A percentile compares a stretch with the other conserved stretches of the same genome.
Evolutionary conservation across 768 basidiomycete species (phyloP).

Genomic region (Amanita molliuscula): DNA sequence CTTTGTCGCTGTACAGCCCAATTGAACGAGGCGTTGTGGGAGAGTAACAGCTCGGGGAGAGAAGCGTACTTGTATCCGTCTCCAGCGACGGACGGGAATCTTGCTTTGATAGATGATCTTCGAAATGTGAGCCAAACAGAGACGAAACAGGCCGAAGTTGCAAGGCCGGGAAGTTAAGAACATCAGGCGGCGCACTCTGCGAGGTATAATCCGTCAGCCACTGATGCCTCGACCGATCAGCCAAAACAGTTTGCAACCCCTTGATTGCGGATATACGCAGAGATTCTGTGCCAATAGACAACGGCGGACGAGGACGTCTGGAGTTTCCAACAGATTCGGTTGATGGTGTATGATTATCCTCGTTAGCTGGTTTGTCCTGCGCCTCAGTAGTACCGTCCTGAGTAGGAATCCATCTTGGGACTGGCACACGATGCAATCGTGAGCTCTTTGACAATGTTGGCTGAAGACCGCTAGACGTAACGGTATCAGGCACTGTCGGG

Average conservation of each 20-base stretch:
- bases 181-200: slow-evolving; percentile 57
- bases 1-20: slow-evolving; percentile 14
- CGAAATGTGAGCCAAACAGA: slow-evolving; percentile 63
- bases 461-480: slow-evolving; percentile 20
- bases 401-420: slow-evolving; percentile 16
- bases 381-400: background rate
- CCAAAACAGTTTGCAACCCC: slow-evolving; percentile 15
- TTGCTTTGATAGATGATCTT: slow-evolving; percentile 30
- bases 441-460: slow-evolving; percentile 9
- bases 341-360: background rate
- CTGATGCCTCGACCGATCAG: slow-evolving; percentile 12
- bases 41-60: slow-evolving; percentile 35
- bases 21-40: slow-evolving; percentile 35
- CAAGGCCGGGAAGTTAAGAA: slow-evolving; percentile 53
- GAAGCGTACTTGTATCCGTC: slow-evolving; percentile 38
- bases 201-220: slow-evolving; percentile 23
- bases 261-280: slow-evolving; percentile 3
- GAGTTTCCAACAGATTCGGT: background rate
- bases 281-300: slow-evolving; percentile 28
- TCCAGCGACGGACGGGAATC: slow-evolving; percentile 27
- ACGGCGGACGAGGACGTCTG: slow-evolving; percentile 17
- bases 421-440: slow-evolving; percentile 29
- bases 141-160: slow-evolving; percentile 69
- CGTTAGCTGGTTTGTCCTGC: background rate
- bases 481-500: slow-evolving; percentile 33